Base-by-base conservation (phyloP, 2,329 filamentous ascomycete genomes). In the Penicillium janthinellum region DNA sequence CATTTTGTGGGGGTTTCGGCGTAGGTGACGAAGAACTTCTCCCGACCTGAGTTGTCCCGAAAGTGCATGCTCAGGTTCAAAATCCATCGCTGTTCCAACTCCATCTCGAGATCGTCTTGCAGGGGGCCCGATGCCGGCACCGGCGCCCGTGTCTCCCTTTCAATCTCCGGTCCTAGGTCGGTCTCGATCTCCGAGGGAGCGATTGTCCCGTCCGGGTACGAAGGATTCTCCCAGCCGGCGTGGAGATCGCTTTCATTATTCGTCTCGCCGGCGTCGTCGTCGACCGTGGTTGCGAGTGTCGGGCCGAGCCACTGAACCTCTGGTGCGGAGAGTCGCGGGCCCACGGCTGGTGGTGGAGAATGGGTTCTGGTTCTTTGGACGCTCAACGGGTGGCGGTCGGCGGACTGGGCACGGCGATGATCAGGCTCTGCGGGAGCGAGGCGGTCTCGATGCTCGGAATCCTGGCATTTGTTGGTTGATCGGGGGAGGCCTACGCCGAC, bases 51-150 rank as follows among this genome's bases (percentile, higher is more conserved):
- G 70, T 90, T 89, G 78, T 99, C 95, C 60, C 93, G 87, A 75
- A 97, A 99, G 75, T 96, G 92, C 95, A 99, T 97, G 77, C 92
- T 97, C 61, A 98, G 84, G 72, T 99, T 99, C 67, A 99, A 82
- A 61, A 99, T 98, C 95, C 95, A 99, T 70, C 86, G 88, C 61
- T 83, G 86, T 71, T 97, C 92, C 57, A 97, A 83, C 75, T 98
- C 94, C 63, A 90, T 86, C 64, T 90, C 86, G 65, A 96, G 84
- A 68, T 71, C 67, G 52, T 76, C 73, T 55, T 75, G 72, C 50
- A 72, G 66, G 38, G 56, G 59, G 58, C 64, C 64, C 45, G 69
- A 53, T 41, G 39, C 28, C 15, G 56, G 47, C 41, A 54, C 64
- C 17, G 48, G 37, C 12, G 35, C 54, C 50, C 54, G 28, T 38